These are phyloP conservation scores for Arachis monticola DNA, from an alignment of 331 rosid species.

Conservation along the genomic window DNA sequence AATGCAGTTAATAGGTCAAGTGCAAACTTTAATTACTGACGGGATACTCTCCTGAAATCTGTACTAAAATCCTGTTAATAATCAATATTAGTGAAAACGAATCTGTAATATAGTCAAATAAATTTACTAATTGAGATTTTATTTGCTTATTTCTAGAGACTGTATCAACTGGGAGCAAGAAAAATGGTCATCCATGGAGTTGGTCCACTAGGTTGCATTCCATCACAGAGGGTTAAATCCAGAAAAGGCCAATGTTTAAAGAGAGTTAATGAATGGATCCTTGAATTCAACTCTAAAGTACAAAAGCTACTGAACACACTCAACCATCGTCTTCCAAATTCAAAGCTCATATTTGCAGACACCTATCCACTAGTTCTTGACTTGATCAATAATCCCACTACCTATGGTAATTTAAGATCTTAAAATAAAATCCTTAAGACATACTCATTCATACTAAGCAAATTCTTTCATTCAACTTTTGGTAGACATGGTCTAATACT, in stretches of 20 bases:
- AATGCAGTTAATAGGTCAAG: no score
- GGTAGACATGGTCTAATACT: not conserved
- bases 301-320: conserved; percentile 55
- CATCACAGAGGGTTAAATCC: conserved; percentile 86
- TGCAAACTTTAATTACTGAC: no score
- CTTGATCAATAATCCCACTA: conserved; percentile 58
- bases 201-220: conserved; percentile 90
- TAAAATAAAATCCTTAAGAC: not conserved
- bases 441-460: not conserved
- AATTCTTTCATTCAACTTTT: not conserved
- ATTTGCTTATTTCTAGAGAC: conserved; percentile 42
- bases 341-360: conserved; percentile 62
- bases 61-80: no score
- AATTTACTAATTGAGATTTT: no score
- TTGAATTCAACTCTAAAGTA: conserved; percentile 53
- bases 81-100: no score
- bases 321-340: conserved; percentile 59
- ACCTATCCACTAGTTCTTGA: conserved; percentile 65
- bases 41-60: no score
- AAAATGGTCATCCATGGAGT: conserved; percentile 67
- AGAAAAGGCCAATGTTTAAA: conserved; percentile 63
- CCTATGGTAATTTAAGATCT: conserved; percentile 53
- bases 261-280: conserved; percentile 60
- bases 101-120: no score
- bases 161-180: conserved; percentile 70